Evolutionary conservation across 805 yeast genomes (phyloP), one percentile per base, ranked within the genome.

Genomic region (Lachancea sp.): DNA sequence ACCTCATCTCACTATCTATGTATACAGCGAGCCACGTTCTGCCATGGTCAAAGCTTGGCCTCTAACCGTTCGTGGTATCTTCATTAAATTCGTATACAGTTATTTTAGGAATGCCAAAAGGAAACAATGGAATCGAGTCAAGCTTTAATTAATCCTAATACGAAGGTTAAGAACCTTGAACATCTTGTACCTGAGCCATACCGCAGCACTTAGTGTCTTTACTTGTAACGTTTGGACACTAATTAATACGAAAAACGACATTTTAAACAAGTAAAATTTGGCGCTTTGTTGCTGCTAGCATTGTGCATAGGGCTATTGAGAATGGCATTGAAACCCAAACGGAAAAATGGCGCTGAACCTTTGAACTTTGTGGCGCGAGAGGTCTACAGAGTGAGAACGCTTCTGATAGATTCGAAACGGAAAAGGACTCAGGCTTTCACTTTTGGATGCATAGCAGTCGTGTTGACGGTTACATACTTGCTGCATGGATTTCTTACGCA

Each of bases 311-410:
- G 43, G 46, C 39, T 43, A 17, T 15, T 43, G 41, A 40, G 42
- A 41, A 57, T 57, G 62, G 55, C 47, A 11, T 42, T 58, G 23
- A 58, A 49, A 45, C 61, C 63, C 26, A 59, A 51, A 42, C 43
- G 52, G 7, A 59, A 54, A 36, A 36, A 35, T 12, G 50, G 45
- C 24, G 24, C 43, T 11, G 45, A 21, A 26, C 16, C 49, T 19
- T 9, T n/a, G 4, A 33, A 32, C 28, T 28, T 30, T 12, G 18
- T 29, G 34, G 29, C 18, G 12, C 23, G 32, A 3, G 15, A 22
- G 13, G 16, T 13, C n/a, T 4, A 8, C 17, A 25, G 29, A 7
- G 5, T 34, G 5, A 40, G n/a, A 17, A 34, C 23, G 21, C 15
- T 29, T 4, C 16, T 40, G 19, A 24, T 40, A 34, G 34, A 34